Evolutionary conservation across 2,329 filamentous ascomycete species (phyloP).

Genomic region (Sporothrix mexicana): DNA sequence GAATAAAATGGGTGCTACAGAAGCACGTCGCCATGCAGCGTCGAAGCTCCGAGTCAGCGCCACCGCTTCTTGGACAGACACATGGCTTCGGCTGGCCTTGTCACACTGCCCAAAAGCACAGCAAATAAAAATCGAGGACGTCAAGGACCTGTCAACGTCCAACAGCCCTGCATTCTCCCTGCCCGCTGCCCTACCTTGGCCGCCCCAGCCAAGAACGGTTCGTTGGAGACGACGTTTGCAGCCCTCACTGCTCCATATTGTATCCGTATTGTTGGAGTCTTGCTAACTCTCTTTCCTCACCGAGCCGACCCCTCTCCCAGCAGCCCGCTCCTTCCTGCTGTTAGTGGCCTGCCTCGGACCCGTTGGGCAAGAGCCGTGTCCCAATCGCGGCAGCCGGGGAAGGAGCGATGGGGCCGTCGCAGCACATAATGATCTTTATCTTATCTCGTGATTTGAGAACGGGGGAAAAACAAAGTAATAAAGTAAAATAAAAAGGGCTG

Average conservation of each 20-base stretch:
- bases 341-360: conserved; percentile 15
- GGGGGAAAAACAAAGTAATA: not conserved
- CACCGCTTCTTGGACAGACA: conserved; percentile 9
- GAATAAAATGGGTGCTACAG: no score
- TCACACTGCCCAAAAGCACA: no score
- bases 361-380: conserved; percentile 7
- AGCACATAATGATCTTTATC: not conserved
- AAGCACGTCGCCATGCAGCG: not conserved
- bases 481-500: not conserved
- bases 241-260: not conserved
- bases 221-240: not conserved
- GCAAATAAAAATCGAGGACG: no score
- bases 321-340: not conserved
- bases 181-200: not conserved
- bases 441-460: not conserved
- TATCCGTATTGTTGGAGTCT: not conserved
- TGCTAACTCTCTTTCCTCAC: conserved; percentile 31
- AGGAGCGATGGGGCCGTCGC: not conserved
- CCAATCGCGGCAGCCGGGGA: conserved; percentile 22
- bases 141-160: no score
- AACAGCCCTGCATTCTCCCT: not conserved
- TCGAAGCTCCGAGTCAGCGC: not conserved
- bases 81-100: conserved; percentile 2
- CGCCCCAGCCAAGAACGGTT: not conserved
- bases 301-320: conserved; percentile 9